Evolutionary conservation across 2,329 filamentous ascomycete species (phyloP), one percentile per base, ranked within the genome.

Genomic region (Sporothrix pallida): DNA sequence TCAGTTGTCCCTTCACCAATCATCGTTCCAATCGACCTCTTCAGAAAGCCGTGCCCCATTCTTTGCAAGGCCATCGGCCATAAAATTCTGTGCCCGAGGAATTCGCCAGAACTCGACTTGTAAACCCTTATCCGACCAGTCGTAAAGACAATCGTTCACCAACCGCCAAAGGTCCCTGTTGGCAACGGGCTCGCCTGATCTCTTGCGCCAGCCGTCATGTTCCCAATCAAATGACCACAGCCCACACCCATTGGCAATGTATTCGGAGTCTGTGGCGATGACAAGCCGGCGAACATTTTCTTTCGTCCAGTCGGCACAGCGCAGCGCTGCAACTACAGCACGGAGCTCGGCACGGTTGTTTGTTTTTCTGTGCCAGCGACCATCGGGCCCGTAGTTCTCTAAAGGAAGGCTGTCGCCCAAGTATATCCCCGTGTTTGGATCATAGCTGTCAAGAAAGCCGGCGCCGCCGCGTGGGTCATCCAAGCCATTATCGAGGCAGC

Each of bases 231-330:
- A 78, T 17, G 84, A 74, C 81, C 82, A 84, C 26, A 76, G 71
- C 3, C 83, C 85, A 2, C 83, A 79, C 12, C 85, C 84, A 8
- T 80, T 75, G 15, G 82, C 82, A 8, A 87, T 81, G 72, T 87
- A 87, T 8, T 15, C 9, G 0, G 86, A 88, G 77, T 89, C 86
- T 0, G 86, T 87, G 1, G 87, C 54, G 10, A 58, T 15, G 2
- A 58, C 54, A 13, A 58, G 54, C 10, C 23, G 10, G 54, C 54
- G 54, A 12, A 58, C 54, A 15, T 58, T 58, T 23, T 31, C 54
- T 5, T 15, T 13, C 12, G 5, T 10, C 54, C 54, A 31, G 54
- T 58, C 6, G 20, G 12, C 23, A 20, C 17, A 31, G 23, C 54
- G 12, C 4, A 58, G 23, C 2, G 23, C 54, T 15, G 20, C 54